A percentile compares a stretch with the other conserved stretches of the same genome.
Conservation (phyloP, 1,139 yeast species). For the Dujonia santamariae region DNA sequence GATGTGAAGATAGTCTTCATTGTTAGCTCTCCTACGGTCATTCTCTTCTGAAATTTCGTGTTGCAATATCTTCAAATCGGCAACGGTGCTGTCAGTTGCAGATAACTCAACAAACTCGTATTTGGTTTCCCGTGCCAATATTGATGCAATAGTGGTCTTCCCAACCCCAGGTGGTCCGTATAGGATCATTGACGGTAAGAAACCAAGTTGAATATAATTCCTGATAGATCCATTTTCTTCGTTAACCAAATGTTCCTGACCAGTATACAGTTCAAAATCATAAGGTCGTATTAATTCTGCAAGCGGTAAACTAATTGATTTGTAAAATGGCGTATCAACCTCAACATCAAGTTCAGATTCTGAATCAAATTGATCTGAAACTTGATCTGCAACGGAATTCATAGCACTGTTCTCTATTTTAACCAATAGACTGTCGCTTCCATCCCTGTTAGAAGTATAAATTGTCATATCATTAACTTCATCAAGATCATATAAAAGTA, state of each 20-base stretch:
- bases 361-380: no score
- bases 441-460: no score
- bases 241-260: slow-evolving; percentile 35
- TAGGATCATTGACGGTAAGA: slow-evolving; percentile 43
- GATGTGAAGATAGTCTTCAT: slow-evolving; percentile 19
- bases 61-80: slow-evolving; percentile 26
- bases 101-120: slow-evolving; percentile 39
- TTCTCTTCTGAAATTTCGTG: slow-evolving; percentile 23
- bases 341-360: background rate
- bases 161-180: slow-evolving; percentile 49
- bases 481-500: no score
- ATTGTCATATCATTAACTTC: no score
- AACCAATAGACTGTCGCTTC: no score
- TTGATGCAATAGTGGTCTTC: slow-evolving; percentile 41
- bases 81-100: slow-evolving; percentile 37
- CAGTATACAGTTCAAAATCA: slow-evolving; percentile 27
- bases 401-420: no score
- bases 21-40: slow-evolving; percentile 13
- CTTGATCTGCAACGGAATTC: no score
- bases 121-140: slow-evolving; percentile 30
- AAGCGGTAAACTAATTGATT: slow-evolving; percentile 16
- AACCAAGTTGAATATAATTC: slow-evolving; percentile 33
- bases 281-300: slow-evolving; percentile 28
- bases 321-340: no score
- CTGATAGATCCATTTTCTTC: slow-evolving; percentile 26